Evolutionary conservation across 371 early-diverging fungal genomes (phyloP).

Genomic region (Zopfochytrium polystomum): DNA sequence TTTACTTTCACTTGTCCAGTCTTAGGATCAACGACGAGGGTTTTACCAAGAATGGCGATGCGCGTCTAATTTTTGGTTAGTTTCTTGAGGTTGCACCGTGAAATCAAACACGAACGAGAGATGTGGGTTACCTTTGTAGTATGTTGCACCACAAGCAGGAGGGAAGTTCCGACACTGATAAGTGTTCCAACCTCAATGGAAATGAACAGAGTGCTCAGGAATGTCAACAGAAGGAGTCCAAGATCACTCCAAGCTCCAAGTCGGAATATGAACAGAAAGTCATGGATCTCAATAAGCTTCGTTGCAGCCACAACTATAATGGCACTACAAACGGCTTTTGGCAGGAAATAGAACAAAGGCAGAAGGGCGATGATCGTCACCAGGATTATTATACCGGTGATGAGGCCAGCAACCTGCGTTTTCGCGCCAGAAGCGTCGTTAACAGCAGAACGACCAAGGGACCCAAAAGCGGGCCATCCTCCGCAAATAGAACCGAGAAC

Average conservation of each 20-base stretch:
- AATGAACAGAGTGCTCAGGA: constrained; percentile 74
- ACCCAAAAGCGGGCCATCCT: constrained; percentile 86
- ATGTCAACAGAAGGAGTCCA: constrained; percentile 72
- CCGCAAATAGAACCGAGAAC: constrained; percentile 77
- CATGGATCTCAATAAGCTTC: constrained; percentile 76
- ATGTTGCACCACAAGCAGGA: constrained; percentile 85
- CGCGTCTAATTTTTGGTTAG: constrained; percentile 31
- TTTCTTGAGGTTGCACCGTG: neutral
- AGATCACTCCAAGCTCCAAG: constrained; percentile 86
- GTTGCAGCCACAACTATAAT: constrained; percentile 85
- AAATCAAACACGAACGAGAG: neutral
- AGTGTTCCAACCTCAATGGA: constrained; percentile 90
- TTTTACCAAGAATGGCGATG: constrained; percentile 43
- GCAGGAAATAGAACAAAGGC: constrained; percentile 81
- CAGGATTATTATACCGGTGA: constrained; percentile 70
- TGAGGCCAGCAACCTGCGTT: constrained; percentile 84
- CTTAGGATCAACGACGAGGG: constrained; percentile 38
- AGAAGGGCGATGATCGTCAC: constrained; percentile 70
- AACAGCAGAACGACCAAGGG: constrained; percentile 82
- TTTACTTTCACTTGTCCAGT: constrained; percentile 39
- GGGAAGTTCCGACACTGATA: constrained; percentile 76
- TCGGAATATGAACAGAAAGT: constrained; percentile 74
- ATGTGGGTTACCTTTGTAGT: constrained; percentile 57
- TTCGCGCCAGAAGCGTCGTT: constrained; percentile 84
- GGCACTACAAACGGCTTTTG: constrained; percentile 76